Evolutionary conservation across 1,284 basidiomycete genomes (phyloP).

Genomic region (Trichosporon sp.): DNA sequence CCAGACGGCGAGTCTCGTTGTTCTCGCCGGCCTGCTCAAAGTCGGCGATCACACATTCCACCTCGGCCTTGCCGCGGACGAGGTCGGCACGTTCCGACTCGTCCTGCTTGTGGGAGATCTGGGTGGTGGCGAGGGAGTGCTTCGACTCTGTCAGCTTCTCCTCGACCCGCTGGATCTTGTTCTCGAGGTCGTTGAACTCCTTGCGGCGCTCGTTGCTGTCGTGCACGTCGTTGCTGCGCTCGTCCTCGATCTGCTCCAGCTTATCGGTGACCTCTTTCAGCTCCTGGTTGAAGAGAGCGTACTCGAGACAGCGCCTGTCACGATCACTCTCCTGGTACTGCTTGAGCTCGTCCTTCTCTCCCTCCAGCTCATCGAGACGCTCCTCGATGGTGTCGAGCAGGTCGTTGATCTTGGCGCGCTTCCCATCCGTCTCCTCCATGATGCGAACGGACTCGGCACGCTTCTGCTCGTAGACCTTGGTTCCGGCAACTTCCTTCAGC

Average conservation of each 20-base stretch:
- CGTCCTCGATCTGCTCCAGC: slow-evolving; percentile 73
- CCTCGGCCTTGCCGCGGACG: slow-evolving; percentile 72
- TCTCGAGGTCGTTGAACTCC: slow-evolving; percentile 80
- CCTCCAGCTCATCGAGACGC: slow-evolving; percentile 85
- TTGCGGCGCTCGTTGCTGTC: slow-evolving; percentile 76
- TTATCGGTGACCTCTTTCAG: slow-evolving; percentile 82
- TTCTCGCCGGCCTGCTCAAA: slow-evolving; percentile 70
- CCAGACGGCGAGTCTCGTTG: slow-evolving; percentile 60
- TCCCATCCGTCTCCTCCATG: slow-evolving; percentile 94
- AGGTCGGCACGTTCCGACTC: slow-evolving; percentile 63
- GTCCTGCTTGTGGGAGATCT: slow-evolving; percentile 47
- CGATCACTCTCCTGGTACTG: slow-evolving; percentile 96
- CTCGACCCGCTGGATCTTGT: slow-evolving; percentile 78
- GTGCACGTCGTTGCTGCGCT: slow-evolving; percentile 79
- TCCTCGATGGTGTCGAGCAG: slow-evolving; percentile 88
- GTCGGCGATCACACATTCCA: slow-evolving; percentile 82
- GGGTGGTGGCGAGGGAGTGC: slow-evolving; percentile 71
- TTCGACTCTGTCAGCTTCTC: slow-evolving; percentile 70
- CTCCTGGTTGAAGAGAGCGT: slow-evolving; percentile 88
- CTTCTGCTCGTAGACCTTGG: slow-evolving; percentile 96
- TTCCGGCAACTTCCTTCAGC: slow-evolving; percentile 97
- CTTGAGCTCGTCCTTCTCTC: slow-evolving; percentile 96
- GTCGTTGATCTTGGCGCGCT: slow-evolving; percentile 87
- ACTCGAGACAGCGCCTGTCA: slow-evolving; percentile 91
- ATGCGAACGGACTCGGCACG: slow-evolving; percentile 89